Conservation (phyloP, 306 rosid species). For the Senna tora region DNA sequence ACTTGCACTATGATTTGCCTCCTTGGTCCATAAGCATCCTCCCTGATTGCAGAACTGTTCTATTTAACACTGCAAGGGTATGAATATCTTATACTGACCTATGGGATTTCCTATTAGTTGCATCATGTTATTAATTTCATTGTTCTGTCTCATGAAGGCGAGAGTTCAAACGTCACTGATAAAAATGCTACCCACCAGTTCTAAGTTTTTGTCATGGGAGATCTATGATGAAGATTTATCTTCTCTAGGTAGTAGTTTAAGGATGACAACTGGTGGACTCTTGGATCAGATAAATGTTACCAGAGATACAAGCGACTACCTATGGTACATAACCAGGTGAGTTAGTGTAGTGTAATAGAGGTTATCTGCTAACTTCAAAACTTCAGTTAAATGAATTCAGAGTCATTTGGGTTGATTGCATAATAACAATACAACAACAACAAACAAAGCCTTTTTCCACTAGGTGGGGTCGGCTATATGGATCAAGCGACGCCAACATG, state of each 20-base stretch:
- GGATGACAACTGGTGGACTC: conserved; percentile 63
- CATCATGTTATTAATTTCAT: conserved; percentile 34
- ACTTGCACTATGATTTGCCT: conserved; percentile 74
- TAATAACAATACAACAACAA: too few species aligned
- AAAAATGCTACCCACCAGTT: conserved; percentile 68
- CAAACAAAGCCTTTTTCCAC: too few species aligned
- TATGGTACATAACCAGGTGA: conserved; percentile 95
- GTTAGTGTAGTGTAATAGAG: conserved; percentile 32
- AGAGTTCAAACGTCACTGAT: conserved; percentile 64
- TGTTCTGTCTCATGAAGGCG: conserved; percentile 59
- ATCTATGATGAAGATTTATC: conserved; percentile 73
- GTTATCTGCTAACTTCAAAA: conserved; percentile 3
- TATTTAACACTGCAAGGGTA: conserved; percentile 90
- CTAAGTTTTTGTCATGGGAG: conserved; percentile 74
- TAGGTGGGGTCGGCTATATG: too few species aligned
- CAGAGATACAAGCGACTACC: conserved; percentile 83
- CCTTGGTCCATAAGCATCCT: conserved; percentile 98
- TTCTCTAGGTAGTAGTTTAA: conserved; percentile 65
- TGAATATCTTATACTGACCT: not conserved
- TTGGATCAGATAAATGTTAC: conserved; percentile 82
- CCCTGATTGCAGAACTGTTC: conserved; percentile 81
- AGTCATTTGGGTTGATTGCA: not conserved
- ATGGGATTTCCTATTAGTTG: conserved; percentile 1
- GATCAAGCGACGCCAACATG: too few species aligned
- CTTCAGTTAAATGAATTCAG: not conserved